Percentiles rank a stretch among this genome's conserved stretches.
phyloP scores from a whole-genome alignment of 2,329 filamentous ascomycete genomes.

The Madurella fahalii region DNA sequence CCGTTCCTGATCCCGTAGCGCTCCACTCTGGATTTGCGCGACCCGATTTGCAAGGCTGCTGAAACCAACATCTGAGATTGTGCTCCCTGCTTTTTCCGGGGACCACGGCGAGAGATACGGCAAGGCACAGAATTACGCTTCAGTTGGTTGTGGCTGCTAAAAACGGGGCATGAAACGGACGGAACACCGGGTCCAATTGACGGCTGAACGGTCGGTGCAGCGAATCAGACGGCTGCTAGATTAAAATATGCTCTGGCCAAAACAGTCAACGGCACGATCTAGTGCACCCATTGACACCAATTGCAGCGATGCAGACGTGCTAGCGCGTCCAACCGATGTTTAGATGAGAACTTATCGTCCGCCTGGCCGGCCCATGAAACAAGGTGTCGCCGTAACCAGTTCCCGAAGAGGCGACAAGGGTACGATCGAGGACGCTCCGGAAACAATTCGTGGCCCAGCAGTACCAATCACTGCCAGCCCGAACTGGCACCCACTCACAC shows the following conservation, averaged over 20 bases:
- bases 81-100: slow-evolving; percentile 14
- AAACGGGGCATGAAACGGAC: slow-evolving; percentile 7
- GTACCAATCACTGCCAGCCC: slow-evolving; percentile 22
- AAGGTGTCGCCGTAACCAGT: slow-evolving; percentile 8
- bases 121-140: background rate
- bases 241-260: background rate
- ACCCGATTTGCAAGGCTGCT: slow-evolving; percentile 2
- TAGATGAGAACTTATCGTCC: background rate
- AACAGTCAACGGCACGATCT: background rate
- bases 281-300: background rate
- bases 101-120: background rate
- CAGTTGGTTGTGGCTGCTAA: background rate
- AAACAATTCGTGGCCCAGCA: slow-evolving; percentile 28
- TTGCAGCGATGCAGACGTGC: background rate
- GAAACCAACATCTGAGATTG: slow-evolving; percentile 12
- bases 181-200: slow-evolving; percentile 1
- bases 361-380: slow-evolving; percentile 3
- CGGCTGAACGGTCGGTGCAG: background rate
- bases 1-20: background rate
- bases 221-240: background rate
- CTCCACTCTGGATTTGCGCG: slow-evolving; percentile 10
- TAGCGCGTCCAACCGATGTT: background rate
- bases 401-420: slow-evolving; percentile 24
- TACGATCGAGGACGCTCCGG: slow-evolving; percentile 22
- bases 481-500: slow-evolving; percentile 19